These are phyloP conservation scores for Yarrowia osloensis DNA, from an alignment of 805 yeast genomes.

Conservation along the genomic window DNA sequence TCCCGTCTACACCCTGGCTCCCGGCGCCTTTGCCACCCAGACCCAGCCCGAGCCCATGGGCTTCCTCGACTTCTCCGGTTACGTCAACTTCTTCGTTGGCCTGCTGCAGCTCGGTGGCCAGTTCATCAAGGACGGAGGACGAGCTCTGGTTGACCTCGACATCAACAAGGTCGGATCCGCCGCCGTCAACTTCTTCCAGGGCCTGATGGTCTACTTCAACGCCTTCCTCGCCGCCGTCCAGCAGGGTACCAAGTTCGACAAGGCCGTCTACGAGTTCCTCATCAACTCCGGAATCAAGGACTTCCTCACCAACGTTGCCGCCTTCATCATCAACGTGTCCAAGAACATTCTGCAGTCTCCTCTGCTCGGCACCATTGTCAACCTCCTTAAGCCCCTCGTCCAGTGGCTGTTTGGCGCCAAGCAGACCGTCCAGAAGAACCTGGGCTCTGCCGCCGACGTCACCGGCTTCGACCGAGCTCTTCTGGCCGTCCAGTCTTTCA, in stretches of 20 bases:
- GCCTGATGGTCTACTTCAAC: conserved; percentile 29
- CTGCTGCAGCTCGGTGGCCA: conserved; percentile 28
- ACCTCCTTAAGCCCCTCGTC: conserved; percentile 22
- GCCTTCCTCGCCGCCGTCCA: conserved; percentile 20
- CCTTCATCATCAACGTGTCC: conserved; percentile 18
- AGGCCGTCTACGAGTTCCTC: conserved; percentile 29
- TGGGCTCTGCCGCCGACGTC: neutral
- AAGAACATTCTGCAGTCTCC: conserved; percentile 25
- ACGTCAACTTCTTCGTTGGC: conserved; percentile 25
- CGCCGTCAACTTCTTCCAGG: conserved; percentile 29
- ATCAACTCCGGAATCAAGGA: conserved; percentile 27
- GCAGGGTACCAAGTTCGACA: conserved; percentile 30
- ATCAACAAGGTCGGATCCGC: conserved; percentile 20
- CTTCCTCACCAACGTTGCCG: conserved; percentile 24
- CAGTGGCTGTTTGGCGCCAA: conserved; percentile 24
- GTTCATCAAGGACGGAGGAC: conserved; percentile 28
- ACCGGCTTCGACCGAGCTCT: conserved; percentile 29
- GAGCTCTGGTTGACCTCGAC: conserved; percentile 24
- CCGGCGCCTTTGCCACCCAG: conserved; percentile 23
- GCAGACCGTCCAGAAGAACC: conserved; percentile 21
- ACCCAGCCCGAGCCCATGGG: conserved; percentile 21
- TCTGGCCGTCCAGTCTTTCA: conserved; percentile 20
- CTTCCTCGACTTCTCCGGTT: conserved; percentile 28
- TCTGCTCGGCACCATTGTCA: conserved; percentile 27
- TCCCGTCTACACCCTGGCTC: conserved; percentile 26